Evolutionary conservation across 768 basidiomycete genomes (phyloP).

Genomic region (Pleurotus cornucopiae): DNA sequence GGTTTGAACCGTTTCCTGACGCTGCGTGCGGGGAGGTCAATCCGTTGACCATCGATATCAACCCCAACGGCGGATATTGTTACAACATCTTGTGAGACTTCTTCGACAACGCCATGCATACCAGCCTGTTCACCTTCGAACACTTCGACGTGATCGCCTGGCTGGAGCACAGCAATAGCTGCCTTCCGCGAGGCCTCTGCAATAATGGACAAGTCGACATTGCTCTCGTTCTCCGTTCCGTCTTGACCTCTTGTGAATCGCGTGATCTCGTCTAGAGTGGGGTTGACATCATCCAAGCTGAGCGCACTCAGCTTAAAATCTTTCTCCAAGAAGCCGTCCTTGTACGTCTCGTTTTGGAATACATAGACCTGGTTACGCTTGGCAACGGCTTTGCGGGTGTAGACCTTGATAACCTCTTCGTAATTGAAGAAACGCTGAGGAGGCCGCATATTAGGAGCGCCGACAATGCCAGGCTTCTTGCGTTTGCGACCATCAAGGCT

Average conservation of each 20-base stretch:
- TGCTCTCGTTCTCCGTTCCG: conserved; percentile 52
- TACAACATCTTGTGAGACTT: conserved; percentile 84
- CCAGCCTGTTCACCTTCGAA: conserved; percentile 97
- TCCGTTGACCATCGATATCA: conserved; percentile 82
- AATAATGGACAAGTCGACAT: conserved; percentile 87
- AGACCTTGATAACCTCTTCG: conserved; percentile 87
- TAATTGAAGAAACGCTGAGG: conserved; percentile 91
- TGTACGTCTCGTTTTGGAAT: conserved; percentile 92
- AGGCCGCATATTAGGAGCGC: conserved; percentile 66
- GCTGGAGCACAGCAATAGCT: conserved; percentile 91
- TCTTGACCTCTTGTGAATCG: conserved; percentile 79
- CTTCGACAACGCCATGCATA: conserved; percentile 87
- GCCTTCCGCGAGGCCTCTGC: conserved; percentile 90
- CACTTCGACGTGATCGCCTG: conserved; percentile 96
- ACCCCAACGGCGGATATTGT: conserved; percentile 74
- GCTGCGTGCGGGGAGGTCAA: conserved; percentile 82
- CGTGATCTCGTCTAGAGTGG: conserved; percentile 95
- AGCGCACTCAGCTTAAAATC: conserved; percentile 83
- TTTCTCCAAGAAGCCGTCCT: conserved; percentile 94
- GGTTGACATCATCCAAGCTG: conserved; percentile 84
- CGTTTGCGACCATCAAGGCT: conserved; percentile 68
- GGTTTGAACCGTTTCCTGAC: conserved; percentile 94
- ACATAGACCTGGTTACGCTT: conserved; percentile 74
- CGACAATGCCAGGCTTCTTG: conserved; percentile 53
- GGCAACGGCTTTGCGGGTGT: conserved; percentile 71